Evolutionary conservation across 345 rosid genomes (phyloP), one percentile per base, ranked within the genome.

Genomic region (Durio zibethinus): DNA sequence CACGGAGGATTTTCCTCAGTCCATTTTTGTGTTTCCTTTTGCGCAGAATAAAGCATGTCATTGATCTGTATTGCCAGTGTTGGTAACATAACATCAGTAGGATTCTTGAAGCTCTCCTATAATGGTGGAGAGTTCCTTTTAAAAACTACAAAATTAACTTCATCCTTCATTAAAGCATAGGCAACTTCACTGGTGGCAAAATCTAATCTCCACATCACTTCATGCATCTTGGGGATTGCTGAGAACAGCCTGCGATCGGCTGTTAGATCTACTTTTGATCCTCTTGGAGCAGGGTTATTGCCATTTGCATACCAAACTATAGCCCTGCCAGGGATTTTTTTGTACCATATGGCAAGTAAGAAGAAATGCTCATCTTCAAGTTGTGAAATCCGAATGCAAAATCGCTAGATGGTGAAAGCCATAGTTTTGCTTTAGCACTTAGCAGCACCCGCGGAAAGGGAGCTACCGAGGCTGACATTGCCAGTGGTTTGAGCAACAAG

Each of bases 1-100:
- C 40, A 36, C 5, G 2, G 40, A 36, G 5, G 40, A 36, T 36
- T 36, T 36, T 36, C 40, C 40, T 36, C 7, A 36, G 40, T 36
- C 5, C 40, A 36, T 36, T 36, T 36, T 36, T 36, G 5, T 36
- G 7, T 72, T 18, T 33, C 75, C 9, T 60, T 60, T 48, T 45
- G 73, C 12, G 75, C 21, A 43, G 86, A 77, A 53, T 73, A 79
- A 25, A 83, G 80, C 35, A 2, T 12, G 3, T 35, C 75, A 11
- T 14, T 47, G 8, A 27, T 73, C 38, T 72, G 57, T 75, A 86
- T 35, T 16, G 2, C 25, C 47, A 83, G 86, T 0, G 75, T 50
- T 52, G 88, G 88, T 45, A 83, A 66, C 63, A 86, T 31, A 0
- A 86, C 83, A 27, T 83, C 86, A 0, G 53, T 56, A 8, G 88